These are phyloP conservation scores for Monosporozyma yasuniensis DNA, from an alignment of 805 yeast genomes.

Conservation along the genomic window DNA sequence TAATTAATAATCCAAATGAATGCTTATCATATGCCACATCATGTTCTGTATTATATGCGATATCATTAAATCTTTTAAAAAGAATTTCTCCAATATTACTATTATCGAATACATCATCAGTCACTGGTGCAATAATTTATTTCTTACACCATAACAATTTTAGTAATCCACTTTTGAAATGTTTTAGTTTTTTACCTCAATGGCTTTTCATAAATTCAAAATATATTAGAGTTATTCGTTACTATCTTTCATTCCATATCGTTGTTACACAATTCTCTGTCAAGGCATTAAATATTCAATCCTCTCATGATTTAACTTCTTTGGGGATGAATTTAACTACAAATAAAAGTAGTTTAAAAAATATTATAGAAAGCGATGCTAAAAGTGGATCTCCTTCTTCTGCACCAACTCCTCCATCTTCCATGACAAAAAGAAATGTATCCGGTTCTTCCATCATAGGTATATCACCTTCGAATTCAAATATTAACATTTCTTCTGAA, in stretches of 20 bases:
- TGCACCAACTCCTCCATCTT: neutral
- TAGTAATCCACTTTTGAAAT: neutral
- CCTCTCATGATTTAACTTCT: neutral
- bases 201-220: neutral
- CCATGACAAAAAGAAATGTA: neutral
- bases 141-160: neutral
- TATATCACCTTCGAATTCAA: neutral
- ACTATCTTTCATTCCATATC: slow-evolving; percentile 25
- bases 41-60: slow-evolving; percentile 23
- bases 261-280: slow-evolving; percentile 17
- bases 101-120: neutral
- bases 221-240: slow-evolving; percentile 4
- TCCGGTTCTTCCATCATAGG: neutral
- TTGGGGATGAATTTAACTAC: neutral
- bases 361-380: neutral
- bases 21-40: slow-evolving; percentile 24
- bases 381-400: neutral
- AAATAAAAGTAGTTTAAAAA: neutral
- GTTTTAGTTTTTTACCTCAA: neutral
- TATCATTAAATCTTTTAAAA: slow-evolving; percentile 12
- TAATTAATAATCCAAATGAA: slow-evolving; percentile 26
- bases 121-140: neutral
- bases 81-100: slow-evolving; percentile 6
- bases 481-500: neutral
- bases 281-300: neutral